Evolutionary conservation across 1,139 yeast species (phyloP), one percentile per base, ranked within the genome.

Genomic region (Hemisphaericaspora xylanilytica): DNA sequence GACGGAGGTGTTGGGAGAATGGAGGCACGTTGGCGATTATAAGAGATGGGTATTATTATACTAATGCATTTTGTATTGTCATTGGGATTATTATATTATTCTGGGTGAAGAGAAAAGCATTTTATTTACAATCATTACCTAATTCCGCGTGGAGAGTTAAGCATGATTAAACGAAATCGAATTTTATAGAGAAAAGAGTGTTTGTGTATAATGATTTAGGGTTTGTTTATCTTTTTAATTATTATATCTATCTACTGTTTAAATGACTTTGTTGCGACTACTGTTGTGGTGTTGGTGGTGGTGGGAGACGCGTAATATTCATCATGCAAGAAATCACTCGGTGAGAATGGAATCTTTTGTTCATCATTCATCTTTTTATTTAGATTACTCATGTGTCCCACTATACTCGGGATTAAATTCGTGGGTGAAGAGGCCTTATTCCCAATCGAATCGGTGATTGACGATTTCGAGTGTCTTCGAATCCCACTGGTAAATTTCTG

Each of bases 31-130:
- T 88, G 50, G 50, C 55, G 1, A 63, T 78, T 3, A 43, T 74
- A 1, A 70, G 77, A 41, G 98, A 92, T 60, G 98, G 98, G 0
- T 92, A 89, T 62, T 88, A 83, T 57, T 73, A 78, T 38, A 83
- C 95, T 36, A 90, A 88, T 55, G 43, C 78, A 5, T 42, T 88
- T 10, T 90, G 97, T 60, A 77, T 90, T 3, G 36, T 59, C 0
- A 44, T 85, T 30, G 97, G 97, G 1, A 43, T 83, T 9, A n/a
- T 70, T 0, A 66, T 89, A 13, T 86, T 84, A 58, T 69, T 80
- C 37, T 88, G 85, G 80, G 82, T 87, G 33, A 78, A 75, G 49
- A 71, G 67, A 40, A 83, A 83, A 44, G 75, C 79, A 17, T 59
- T 65, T 10, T 60, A 73, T 44, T 65, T 85, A 42, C 92, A 85